Evolutionary conservation across 1,284 basidiomycete genomes (phyloP).

Genomic region (Heliocybe sulcata): DNA sequence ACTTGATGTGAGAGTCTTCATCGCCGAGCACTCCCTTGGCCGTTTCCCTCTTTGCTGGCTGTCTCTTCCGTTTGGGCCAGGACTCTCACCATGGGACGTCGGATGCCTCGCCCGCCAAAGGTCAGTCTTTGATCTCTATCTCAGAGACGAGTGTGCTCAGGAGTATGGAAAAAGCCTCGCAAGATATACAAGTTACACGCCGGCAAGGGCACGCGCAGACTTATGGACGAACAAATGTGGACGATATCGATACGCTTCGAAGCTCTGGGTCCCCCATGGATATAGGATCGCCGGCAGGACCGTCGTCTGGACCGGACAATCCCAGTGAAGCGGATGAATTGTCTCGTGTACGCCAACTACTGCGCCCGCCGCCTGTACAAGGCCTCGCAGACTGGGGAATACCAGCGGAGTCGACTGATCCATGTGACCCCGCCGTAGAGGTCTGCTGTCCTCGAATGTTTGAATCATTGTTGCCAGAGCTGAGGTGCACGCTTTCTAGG

Average conservation of each 20-base stretch:
- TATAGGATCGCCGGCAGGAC: neutral
- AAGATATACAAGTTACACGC: slow-evolving; percentile 47
- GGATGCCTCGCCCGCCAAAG: slow-evolving; percentile 33
- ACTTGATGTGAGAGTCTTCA: slow-evolving; percentile 54
- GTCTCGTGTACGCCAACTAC: slow-evolving; percentile 40
- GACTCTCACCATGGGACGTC: slow-evolving; percentile 11
- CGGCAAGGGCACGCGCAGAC: slow-evolving; percentile 38
- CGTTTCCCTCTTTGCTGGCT: slow-evolving; percentile 66
- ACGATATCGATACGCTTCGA: slow-evolving; percentile 5
- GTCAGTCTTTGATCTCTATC: slow-evolving; percentile 26
- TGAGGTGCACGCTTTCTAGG: slow-evolving; percentile 39
- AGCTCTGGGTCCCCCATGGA: neutral
- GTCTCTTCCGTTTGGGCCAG: slow-evolving; percentile 29
- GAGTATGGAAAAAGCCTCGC: neutral
- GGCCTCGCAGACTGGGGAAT: slow-evolving; percentile 76
- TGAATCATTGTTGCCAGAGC: neutral
- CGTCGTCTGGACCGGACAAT: slow-evolving; percentile 4
- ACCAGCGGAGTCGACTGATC: slow-evolving; percentile 46
- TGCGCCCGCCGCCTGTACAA: slow-evolving; percentile 56
- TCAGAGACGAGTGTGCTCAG: neutral
- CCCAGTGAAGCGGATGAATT: slow-evolving; percentile 34
- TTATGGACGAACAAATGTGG: slow-evolving; percentile 36
- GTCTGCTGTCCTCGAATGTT: slow-evolving; percentile 26
- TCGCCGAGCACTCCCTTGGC: slow-evolving; percentile 16
- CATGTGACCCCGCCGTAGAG: slow-evolving; percentile 54